Base-by-base conservation (phyloP, 1,284 basidiomycete genomes). In the Apiotrichum laibachii region DNA sequence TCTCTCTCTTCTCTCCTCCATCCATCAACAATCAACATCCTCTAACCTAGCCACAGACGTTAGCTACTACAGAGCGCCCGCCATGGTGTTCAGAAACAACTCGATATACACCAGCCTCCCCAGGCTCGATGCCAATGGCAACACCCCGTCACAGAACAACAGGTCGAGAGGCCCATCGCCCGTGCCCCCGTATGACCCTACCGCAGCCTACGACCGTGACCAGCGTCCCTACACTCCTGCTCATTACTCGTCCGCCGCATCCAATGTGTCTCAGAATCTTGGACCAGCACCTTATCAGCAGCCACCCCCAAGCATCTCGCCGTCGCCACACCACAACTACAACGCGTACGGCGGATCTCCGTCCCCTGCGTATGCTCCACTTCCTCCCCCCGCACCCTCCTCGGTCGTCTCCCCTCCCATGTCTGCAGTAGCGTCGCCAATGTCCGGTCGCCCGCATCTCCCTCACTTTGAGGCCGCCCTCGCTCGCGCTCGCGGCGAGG, bases 381-480 rank as follows among this genome's bases (percentile, higher is more conserved):
- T 53, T 31, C 50, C 50, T 5, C 49, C 49, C 15, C 39, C 26
- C 26, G 26, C 26, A 31, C 26, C 26, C 5, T 53, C 51, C 4
- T 19, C 9, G 21, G 31, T 57, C 31, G 22, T 16, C 15, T 21
- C 47, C 12, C 46, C 45, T 8, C 50, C 56, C 5, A 26, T 45
- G 31, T 37, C 50, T 4, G n/a, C 45, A 0, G 37, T 50, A 21
- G 42, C 45, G 4, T 45, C 50, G 11, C 56, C 50, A 16, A n/a
- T 34, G 13, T 3, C 45, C 2, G 4, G 46, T 22, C 34, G 33
- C 9, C 42, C 61, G 16, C 42, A 65, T 4, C 59, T 75, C 2
- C 71, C 72, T 0, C 67, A 69, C 58, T 76, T 76, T 51, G 72
- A 76, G 50, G 72, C 73, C 1, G 73, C 73, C 1, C 56, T 74